Evolutionary conservation across 1,139 yeast genomes (phyloP).

Genomic region (Suhomyces wounanorum): DNA sequence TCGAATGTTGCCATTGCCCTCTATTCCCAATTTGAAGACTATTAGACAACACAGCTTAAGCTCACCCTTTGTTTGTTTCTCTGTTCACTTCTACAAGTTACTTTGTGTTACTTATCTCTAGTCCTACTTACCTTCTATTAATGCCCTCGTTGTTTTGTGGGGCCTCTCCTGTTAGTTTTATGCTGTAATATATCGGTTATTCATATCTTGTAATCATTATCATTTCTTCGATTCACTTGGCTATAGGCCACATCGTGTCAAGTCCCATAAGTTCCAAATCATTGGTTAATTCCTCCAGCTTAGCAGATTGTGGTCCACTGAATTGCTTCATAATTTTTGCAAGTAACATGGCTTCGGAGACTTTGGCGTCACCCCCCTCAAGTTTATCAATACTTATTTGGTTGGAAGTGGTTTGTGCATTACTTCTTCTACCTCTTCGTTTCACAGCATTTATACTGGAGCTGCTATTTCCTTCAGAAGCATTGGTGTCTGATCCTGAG

Average conservation of each 20-base stretch:
- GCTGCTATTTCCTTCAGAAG: conserved; percentile 22
- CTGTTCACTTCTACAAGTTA: conserved; percentile 12
- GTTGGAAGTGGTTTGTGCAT: conserved; percentile 17
- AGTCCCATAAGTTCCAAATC: conserved; percentile 45
- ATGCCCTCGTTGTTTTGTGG: conserved; percentile 5
- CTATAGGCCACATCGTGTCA: conserved; percentile 37
- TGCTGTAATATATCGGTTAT: conserved; percentile 12
- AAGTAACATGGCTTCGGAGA: conserved; percentile 41
- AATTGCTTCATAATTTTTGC: conserved; percentile 51
- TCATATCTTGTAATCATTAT: not conserved
- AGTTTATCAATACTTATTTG: conserved; percentile 16
- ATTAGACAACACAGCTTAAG: conserved; percentile 8
- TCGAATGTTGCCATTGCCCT: conserved; percentile 52
- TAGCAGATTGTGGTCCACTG: conserved; percentile 42
- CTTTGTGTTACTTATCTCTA: conserved; percentile 13
- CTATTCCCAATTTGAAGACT: conserved; percentile 44
- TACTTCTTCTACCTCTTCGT: conserved; percentile 32
- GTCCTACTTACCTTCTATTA: conserved; percentile 5
- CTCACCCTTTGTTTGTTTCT: conserved; percentile 1
- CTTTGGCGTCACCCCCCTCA: conserved; percentile 26
- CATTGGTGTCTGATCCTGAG: conserved; percentile 47
- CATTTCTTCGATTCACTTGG: not conserved
- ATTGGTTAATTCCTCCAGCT: conserved; percentile 34
- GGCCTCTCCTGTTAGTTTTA: conserved; percentile 7
- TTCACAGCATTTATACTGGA: conserved; percentile 18